These are phyloP conservation scores for Sclerotinia borealis DNA, from an alignment of 2,329 filamentous ascomycete species.

Conservation along the genomic window DNA sequence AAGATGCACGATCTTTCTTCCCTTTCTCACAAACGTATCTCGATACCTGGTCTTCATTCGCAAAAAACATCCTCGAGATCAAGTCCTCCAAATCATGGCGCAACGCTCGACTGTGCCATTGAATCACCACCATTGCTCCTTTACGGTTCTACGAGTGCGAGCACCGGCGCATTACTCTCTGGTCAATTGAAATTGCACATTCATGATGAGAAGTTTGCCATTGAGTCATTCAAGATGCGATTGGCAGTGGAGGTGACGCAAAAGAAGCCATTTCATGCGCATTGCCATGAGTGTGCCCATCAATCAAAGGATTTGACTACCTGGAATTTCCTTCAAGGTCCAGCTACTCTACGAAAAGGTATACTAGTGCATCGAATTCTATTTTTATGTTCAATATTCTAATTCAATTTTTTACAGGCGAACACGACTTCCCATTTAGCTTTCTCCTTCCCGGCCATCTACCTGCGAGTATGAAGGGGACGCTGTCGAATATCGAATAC, in stretches of 20 bases:
- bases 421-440: slow-evolving; percentile 83
- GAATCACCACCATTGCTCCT: slow-evolving; percentile 54
- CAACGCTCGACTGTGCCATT: slow-evolving; percentile 45
- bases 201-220: slow-evolving; percentile 56
- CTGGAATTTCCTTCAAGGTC: slow-evolving; percentile 68
- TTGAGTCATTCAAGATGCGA: slow-evolving; percentile 67
- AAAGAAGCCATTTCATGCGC: slow-evolving; percentile 73
- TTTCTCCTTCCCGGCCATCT: slow-evolving; percentile 78
- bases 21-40: slow-evolving; percentile 25
- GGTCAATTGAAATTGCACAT: slow-evolving; percentile 74
- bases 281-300: slow-evolving; percentile 71
- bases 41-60: slow-evolving; percentile 21
- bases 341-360: slow-evolving; percentile 46
- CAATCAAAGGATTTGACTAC: slow-evolving; percentile 68
- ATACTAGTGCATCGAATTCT: slow-evolving; percentile 18
- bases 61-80: slow-evolving; percentile 25
- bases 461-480: slow-evolving; percentile 74
- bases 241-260: slow-evolving; percentile 66
- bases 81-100: slow-evolving; percentile 21
- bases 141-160: slow-evolving; percentile 67
- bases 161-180: slow-evolving; percentile 78
- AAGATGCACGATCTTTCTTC: slow-evolving; percentile 24
- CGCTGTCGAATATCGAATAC: slow-evolving; percentile 70
- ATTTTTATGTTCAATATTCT: slow-evolving; percentile 5
- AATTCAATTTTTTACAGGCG: slow-evolving; percentile 37